Conservation (phyloP, 2,329 filamentous ascomycete genomes). For the Chrysoporthe austroafricana region DNA sequence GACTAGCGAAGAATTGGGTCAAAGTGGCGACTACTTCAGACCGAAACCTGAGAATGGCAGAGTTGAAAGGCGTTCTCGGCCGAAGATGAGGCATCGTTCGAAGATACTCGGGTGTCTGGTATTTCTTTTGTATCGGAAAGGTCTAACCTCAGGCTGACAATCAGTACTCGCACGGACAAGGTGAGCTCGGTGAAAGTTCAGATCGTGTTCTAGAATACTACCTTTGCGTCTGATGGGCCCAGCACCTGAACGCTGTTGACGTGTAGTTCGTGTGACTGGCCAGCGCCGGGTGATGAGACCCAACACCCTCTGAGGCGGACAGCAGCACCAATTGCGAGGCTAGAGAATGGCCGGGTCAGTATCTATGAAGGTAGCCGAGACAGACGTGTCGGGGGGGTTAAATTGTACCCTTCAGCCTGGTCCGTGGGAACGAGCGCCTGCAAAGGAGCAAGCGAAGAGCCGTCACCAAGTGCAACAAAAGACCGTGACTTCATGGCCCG, state of each 20-base stretch:
- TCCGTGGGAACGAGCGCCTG: conserved; percentile 79
- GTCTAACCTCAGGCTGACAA: conserved; percentile 55
- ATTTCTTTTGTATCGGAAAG: conserved; percentile 95
- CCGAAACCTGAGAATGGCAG: conserved; percentile 78
- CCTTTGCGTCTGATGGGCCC: conserved; percentile 78
- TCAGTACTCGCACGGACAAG: conserved; percentile 23
- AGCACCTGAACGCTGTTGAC: conserved; percentile 71
- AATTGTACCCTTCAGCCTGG: conserved; percentile 69
- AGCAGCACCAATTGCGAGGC: conserved; percentile 80
- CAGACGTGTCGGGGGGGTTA: conserved; percentile 30
- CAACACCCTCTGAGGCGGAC: conserved; percentile 79
- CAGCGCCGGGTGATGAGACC: conserved; percentile 69
- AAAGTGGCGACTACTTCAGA: conserved; percentile 77
- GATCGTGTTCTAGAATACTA: conserved; percentile 42
- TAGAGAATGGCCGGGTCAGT: conserved; percentile 46
- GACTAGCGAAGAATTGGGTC: conserved; percentile 73
- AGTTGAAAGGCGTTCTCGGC: conserved; percentile 78
- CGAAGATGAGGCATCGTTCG: conserved; percentile 88
- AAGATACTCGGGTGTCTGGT: conserved; percentile 86
- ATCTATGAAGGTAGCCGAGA: conserved; percentile 32
- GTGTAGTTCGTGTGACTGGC: conserved; percentile 80
- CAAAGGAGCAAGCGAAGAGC: conserved; percentile 76
- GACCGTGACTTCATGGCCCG: conserved; percentile 82
- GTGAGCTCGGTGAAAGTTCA: too few relatives aligned
- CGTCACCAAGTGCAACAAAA: conserved; percentile 87